Percentiles rank a stretch among this genome's conserved stretches.
These are phyloP conservation scores for Larix sibirica DNA, from an alignment of 83 land plant species.

Conservation along the genomic window DNA sequence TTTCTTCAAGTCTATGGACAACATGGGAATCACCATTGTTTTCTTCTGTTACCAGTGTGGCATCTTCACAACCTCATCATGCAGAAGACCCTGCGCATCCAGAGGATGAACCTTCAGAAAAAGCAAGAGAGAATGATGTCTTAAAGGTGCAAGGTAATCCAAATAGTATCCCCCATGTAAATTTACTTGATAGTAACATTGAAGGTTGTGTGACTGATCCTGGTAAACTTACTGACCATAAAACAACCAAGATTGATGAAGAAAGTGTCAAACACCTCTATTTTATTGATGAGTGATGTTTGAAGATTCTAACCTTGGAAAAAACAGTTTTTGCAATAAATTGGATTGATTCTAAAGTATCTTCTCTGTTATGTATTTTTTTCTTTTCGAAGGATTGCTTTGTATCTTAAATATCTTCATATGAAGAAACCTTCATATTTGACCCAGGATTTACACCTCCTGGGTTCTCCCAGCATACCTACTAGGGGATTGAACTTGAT, in stretches of 20 bases:
- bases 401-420: background rate
- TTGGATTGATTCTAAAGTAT: background rate
- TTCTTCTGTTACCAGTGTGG: background rate
- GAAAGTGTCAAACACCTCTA: background rate
- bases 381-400: background rate
- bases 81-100: background rate
- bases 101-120: background rate
- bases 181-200: background rate
- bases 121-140: background rate
- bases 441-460: background rate
- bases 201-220: background rate
- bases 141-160: no score
- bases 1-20: slow-evolving; percentile 38
- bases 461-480: background rate
- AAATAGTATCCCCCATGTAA: no score
- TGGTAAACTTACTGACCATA: background rate
- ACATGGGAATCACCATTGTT: background rate
- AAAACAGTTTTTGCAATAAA: no score
- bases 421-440: background rate
- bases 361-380: background rate
- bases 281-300: background rate
- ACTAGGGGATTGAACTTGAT: no score
- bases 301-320: no score
- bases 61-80: background rate
- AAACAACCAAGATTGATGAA: background rate